Evolutionary conservation across 139 green algal species (phyloP), one percentile per base, ranked within the genome.

Genomic region (Chlorella sp.): DNA sequence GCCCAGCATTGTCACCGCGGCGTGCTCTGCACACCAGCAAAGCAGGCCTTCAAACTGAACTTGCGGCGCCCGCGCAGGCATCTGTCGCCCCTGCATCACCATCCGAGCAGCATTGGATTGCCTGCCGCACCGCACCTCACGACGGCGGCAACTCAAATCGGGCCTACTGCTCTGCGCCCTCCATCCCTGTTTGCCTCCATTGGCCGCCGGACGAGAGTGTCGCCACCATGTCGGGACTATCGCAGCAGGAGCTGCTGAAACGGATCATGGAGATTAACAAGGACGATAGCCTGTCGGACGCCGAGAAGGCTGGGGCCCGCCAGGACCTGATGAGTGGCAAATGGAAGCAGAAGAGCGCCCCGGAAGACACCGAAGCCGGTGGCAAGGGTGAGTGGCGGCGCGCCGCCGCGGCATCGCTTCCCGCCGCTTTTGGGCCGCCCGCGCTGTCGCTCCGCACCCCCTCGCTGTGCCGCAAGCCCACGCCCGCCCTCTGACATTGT

Each of bases 301-400:
- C 78, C 0, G 95, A 99, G 48, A 99, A 99, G 89, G 95, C 93
- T 0, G 81, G 84, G n/a, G 95, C 95, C 53, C 85, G 97, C 0
- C 97, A 99, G 90, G 88, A 95, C 30, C 82, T 99, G 40, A 93
- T 99, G 92, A 91, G 83, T 34, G 95, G 95, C 53, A 93, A 93
- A 39, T 96, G 94, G 93, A 86, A 85, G 37, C 30, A 75, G n/a
- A 78, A 78, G 3, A 66, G 14, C n/a, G 22, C 66, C 22, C 83
- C 85, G n/a, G 77, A 81, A 16, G 77, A 75, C 19, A 60, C 36
- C 18, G 40, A 92, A 15, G 86, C 9, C n/a, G 69, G 48, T 18
- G 42, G 34, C 79, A 83, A 88, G 69, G 73, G 87, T 87, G 39
- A 69, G 89, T 73, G 32, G 12, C 40, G 71, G 12, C 37, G 64